A percentile compares a stretch with the other conserved stretches of the same genome.
Evolutionary conservation across 345 rosid genomes (phyloP).

Genomic region (Dipteronia sinensis): DNA sequence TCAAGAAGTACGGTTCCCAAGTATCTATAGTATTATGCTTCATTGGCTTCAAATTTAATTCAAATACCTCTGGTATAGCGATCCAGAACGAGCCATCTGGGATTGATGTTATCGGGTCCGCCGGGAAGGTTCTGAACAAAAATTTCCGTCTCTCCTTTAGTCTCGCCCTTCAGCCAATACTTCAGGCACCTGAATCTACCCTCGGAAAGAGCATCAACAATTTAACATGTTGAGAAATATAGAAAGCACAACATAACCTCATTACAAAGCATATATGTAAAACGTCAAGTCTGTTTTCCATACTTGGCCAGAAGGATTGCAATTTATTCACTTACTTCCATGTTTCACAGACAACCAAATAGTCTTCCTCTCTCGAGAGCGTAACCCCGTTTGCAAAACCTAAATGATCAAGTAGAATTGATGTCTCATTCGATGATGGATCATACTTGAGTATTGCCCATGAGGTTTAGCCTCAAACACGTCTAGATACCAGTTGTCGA

Average conservation of each 20-base stretch:
- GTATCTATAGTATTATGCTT: not conserved
- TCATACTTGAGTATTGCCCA: slow-evolving; percentile 59
- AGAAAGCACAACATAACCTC: no score
- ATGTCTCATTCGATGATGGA: slow-evolving; percentile 37
- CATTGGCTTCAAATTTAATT: not conserved
- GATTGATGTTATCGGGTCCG: slow-evolving; percentile 53
- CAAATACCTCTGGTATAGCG: slow-evolving; percentile 32
- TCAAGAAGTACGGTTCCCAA: no score
- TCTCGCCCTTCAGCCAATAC: slow-evolving; percentile 49
- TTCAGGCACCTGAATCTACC: slow-evolving; percentile 48
- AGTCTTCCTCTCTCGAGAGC: slow-evolving; percentile 45
- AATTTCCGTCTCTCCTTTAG: slow-evolving; percentile 38
- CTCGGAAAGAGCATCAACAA: not conserved
- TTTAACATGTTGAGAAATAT: no score
- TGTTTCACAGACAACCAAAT: slow-evolving; percentile 47
- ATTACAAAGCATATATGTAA: no score
- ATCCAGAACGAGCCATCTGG: slow-evolving; percentile 70
- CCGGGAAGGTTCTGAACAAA: slow-evolving; percentile 52
- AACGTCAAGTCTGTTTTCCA: no score
- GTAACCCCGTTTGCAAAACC: slow-evolving; percentile 55
- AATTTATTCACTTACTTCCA: slow-evolving; percentile 37
- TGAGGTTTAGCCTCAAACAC: slow-evolving; percentile 54
- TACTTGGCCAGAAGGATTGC: not conserved
- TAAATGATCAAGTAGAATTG: slow-evolving; percentile 39
- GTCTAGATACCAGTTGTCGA: slow-evolving; percentile 44